phyloP scores from a whole-genome alignment of 495 filamentous ascomycete species.

The Aspergillus taichungensis region DNA sequence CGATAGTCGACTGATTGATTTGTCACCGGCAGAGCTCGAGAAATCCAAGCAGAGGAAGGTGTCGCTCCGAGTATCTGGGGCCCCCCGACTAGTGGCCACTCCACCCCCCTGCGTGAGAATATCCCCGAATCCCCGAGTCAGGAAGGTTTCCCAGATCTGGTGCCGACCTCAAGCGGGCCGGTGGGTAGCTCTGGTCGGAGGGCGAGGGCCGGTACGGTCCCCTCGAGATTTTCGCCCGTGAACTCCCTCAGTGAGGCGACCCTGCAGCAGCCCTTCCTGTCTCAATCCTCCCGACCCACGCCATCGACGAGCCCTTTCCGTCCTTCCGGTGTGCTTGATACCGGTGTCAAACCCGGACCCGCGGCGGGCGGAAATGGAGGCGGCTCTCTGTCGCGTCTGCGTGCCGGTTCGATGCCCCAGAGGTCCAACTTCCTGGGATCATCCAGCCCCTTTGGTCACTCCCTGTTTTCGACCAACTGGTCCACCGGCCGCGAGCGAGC shows the following conservation, averaged over 20 bases:
- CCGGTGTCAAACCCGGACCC: constrained; percentile 38
- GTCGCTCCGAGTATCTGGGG: constrained; percentile 84
- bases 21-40: constrained; percentile 58
- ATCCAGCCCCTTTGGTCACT: constrained; percentile 75
- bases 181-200: constrained; percentile 55
- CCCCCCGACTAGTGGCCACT: constrained; percentile 89
- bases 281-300: constrained; percentile 79
- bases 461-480: constrained; percentile 84
- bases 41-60: constrained; percentile 96
- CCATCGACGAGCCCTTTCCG: constrained; percentile 89
- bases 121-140: constrained; percentile 94
- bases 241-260: constrained; percentile 50
- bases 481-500: constrained; percentile 64
- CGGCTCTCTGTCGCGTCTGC: constrained; percentile 72
- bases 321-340: constrained; percentile 67
- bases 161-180: constrained; percentile 51
- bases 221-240: constrained; percentile 80
- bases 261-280: constrained; percentile 54
- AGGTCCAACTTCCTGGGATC: constrained; percentile 54
- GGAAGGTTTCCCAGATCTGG: constrained; percentile 89
- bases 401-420: constrained; percentile 94
- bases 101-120: constrained; percentile 91
- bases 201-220: constrained; percentile 90
- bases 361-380: constrained; percentile 43
- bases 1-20: background rate